Percentiles rank a stretch among this genome's conserved stretches.
Conservation (phyloP, 768 basidiomycete genomes). For the Rhodotorula graminis region DNA sequence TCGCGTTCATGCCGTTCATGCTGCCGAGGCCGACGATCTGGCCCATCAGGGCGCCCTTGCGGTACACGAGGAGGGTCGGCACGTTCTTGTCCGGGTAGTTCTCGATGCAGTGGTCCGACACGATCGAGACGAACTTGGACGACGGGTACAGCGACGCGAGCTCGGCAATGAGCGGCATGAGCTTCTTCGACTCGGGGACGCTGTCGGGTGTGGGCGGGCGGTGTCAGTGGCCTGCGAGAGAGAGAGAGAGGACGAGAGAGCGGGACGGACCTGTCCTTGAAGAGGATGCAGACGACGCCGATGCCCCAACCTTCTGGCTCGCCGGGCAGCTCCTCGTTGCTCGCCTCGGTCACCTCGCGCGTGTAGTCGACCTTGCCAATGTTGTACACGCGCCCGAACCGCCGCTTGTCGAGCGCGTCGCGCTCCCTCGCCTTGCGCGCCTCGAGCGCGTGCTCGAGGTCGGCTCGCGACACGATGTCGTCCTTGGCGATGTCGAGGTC, state of each 20-base stretch:
- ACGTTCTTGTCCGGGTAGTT: conserved; percentile 84
- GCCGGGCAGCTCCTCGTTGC: conserved; percentile 59
- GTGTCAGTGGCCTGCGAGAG: not conserved
- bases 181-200: conserved; percentile 70
- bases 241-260: not conserved
- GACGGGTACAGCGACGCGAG: conserved; percentile 79
- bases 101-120: conserved; percentile 77
- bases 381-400: conserved; percentile 74
- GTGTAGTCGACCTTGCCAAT: conserved; percentile 92
- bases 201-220: conserved; percentile 51
- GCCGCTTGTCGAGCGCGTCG: conserved; percentile 56
- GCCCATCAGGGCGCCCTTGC: conserved; percentile 80
- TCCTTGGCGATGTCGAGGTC: conserved; percentile 40
- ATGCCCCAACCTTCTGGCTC: conserved; percentile 63
- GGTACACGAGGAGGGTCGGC: conserved; percentile 88
- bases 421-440: conserved; percentile 64
- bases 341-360: conserved; percentile 89
- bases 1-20: conserved; percentile 58
- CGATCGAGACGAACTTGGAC: conserved; percentile 92
- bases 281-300: conserved; percentile 87
- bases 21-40: conserved; percentile 81
- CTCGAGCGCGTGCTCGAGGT: conserved; percentile 62
- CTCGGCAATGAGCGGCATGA: conserved; percentile 62
- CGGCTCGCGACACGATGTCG: conserved; percentile 33
- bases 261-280: conserved; percentile 78